Base-by-base conservation (phyloP, 2,329 filamentous ascomycete genomes). In the Fusarium sp. region DNA sequence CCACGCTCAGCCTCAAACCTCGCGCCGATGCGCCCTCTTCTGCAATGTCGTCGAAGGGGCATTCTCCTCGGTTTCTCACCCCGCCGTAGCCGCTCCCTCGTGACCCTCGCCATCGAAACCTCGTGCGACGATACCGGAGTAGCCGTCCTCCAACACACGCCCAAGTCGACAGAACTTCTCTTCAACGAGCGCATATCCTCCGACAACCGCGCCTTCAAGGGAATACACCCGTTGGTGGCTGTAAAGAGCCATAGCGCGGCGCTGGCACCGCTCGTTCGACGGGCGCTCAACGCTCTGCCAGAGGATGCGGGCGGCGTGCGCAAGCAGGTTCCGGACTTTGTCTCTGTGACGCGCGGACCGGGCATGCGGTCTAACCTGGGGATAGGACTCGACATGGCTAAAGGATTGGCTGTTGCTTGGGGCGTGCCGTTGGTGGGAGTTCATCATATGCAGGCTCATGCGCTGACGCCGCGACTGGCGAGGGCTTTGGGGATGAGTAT, bases 401-500 rank as follows among this genome's bases (percentile, higher is more conserved):
- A 98, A 76, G 95, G 93, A 0, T 83, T 98, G 19, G 88, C 93
- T 0, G 81, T 91, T 19, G 93, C 92, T 34, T 96, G 91, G 91
- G 84, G 88, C 64, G 84, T 93, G 34, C 93, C 94, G 4, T 79
- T 98, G 29, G 75, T 98, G 1, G 95, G 88, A 1, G 91, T 97
- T 1, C 91, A 99, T 75, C 95, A 99, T 76, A 98, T 99, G 95
- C 93, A 97, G 75, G 95, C 93, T 10, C 95, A 99, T 76, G 90
- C 95, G 15, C 79, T 99, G 61, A 98, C 95, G 15, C 91, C 94
- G 13, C 84, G 92, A 9, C 84, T 99, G 38, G 88, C 89, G 5
- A 78, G 81, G 29, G 90, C 91, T 6, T 76, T 94, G 58, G 73
- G 80, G 47, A 65, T 65, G 65, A 54, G 60, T 19, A 67, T 64